A percentile compares a stretch with the other conserved stretches of the same genome.
These are phyloP conservation scores for Phytophthora constricta DNA, from an alignment of 352 stramenopile species.

Conservation along the genomic window DNA sequence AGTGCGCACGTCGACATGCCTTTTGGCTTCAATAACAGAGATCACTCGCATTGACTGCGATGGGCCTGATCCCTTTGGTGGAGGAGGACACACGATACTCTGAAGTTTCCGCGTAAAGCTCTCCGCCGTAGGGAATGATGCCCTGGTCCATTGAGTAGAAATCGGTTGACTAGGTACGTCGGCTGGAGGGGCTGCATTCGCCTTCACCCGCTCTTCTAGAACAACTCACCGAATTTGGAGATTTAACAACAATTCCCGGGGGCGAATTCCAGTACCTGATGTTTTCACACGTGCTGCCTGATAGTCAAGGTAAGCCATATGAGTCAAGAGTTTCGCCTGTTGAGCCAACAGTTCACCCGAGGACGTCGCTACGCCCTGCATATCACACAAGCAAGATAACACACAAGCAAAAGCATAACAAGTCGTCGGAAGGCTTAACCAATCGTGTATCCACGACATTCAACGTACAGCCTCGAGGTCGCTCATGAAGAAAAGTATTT, in stretches of 20 bases:
- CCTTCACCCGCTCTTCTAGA: constrained; percentile 12
- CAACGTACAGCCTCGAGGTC: constrained; percentile 61
- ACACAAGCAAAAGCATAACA: neutral
- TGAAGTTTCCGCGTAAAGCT: constrained; percentile 44
- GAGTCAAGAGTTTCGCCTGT: constrained; percentile 50
- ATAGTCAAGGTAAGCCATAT: constrained; percentile 53
- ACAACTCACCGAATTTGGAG: neutral
- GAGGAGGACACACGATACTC: constrained; percentile 29
- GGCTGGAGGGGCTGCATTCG: neutral
- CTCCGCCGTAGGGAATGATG: constrained; percentile 23
- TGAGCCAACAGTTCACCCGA: constrained; percentile 54
- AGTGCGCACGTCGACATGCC: constrained; percentile 45
- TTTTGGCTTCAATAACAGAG: constrained; percentile 36
- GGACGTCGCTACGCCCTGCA: constrained; percentile 51
- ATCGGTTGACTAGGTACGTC: neutral
- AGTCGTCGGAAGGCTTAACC: neutral
- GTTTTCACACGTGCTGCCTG: constrained; percentile 36
- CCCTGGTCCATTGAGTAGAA: neutral
- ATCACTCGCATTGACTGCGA: constrained; percentile 26
- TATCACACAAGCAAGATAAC: constrained; percentile 1
- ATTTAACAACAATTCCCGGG: neutral
- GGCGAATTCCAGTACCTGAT: constrained; percentile 17
- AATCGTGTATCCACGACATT: neutral
- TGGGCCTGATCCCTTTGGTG: constrained; percentile 4
- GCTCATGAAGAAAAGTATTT: constrained; percentile 84